Evolutionary conservation across 2,329 filamentous ascomycete species (phyloP).

Genomic region (Xylaria sp.): DNA sequence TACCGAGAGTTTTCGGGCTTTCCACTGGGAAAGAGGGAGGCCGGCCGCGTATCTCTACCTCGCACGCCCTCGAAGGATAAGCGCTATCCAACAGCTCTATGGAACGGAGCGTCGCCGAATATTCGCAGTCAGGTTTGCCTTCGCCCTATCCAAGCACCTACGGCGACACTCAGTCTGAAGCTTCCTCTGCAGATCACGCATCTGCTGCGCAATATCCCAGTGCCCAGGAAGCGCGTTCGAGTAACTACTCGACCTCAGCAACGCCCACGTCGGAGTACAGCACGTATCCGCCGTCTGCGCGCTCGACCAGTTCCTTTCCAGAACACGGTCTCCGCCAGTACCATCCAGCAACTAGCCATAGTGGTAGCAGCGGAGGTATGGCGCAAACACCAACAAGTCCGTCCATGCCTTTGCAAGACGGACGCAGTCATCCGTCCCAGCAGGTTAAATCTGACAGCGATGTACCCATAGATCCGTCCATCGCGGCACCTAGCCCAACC

Average conservation of each 20-base stretch:
- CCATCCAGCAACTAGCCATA: constrained; percentile 74
- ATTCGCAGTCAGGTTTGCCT: constrained; percentile 87
- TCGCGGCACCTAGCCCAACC: constrained; percentile 88
- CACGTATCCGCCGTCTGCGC: constrained; percentile 73
- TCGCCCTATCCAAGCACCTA: constrained; percentile 69
- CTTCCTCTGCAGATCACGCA: constrained; percentile 83
- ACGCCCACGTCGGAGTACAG: constrained; percentile 91
- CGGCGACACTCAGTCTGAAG: constrained; percentile 80
- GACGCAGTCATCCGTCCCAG: constrained; percentile 73
- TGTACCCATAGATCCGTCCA: constrained; percentile 99
- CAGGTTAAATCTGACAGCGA: constrained; percentile 91
- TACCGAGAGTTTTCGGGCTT: too few species aligned
- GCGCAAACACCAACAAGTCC: constrained; percentile 97
- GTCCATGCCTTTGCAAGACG: constrained; percentile 88
- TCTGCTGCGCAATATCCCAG: constrained; percentile 89
- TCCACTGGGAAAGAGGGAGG: constrained; percentile 33
- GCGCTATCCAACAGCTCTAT: constrained; percentile 46
- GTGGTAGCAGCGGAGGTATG: constrained; percentile 82
- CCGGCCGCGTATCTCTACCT: constrained; percentile 34
- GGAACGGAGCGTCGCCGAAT: constrained; percentile 71
- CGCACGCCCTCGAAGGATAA: constrained; percentile 34
- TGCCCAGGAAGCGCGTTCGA: constrained; percentile 76
- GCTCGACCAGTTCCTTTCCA: constrained; percentile 77
- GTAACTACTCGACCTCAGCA: constrained; percentile 73
- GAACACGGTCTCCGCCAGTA: constrained; percentile 87